These are phyloP conservation scores for Hyaloperonospora arabidopsidis DNA, from an alignment of 352 stramenopile genomes.

Conservation along the genomic window DNA sequence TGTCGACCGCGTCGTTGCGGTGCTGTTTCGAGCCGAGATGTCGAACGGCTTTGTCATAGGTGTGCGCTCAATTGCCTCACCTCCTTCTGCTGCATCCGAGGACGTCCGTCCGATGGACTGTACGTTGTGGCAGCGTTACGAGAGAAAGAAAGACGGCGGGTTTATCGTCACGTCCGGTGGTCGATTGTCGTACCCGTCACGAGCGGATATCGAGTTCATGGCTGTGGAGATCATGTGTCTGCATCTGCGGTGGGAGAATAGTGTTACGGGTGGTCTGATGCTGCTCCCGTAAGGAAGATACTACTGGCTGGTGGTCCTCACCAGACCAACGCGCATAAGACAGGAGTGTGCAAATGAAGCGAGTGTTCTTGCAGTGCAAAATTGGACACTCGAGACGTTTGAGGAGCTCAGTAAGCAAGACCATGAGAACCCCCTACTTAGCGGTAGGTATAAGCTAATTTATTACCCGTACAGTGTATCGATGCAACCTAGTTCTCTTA, in stretches of 20 bases:
- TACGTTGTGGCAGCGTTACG: constrained; percentile 29
- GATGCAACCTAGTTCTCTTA: no score
- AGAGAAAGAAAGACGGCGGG: constrained; percentile 18
- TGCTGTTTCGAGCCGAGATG: constrained; percentile 23
- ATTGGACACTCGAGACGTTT: no score
- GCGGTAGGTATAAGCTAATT: no score
- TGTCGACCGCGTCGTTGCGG: constrained; percentile 29
- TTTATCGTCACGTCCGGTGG: constrained; percentile 26
- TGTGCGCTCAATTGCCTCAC: constrained; percentile 21
- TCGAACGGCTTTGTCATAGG: constrained; percentile 30
- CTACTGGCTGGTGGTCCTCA: no score
- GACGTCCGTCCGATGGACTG: constrained; percentile 25
- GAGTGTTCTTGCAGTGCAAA: no score
- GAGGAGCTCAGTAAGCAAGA: no score
- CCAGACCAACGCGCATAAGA: no score
- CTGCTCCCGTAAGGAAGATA: no score
- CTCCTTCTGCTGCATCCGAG: not conserved
- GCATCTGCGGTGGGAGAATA: constrained; percentile 33
- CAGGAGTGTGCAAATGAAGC: no score
- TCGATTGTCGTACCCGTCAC: constrained; percentile 23
- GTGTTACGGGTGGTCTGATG: constrained; percentile 6
- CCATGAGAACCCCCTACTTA: no score
- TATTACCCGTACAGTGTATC: no score
- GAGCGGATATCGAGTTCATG: constrained; percentile 28
- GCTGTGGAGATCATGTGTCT: constrained; percentile 32